These are phyloP conservation scores for Rubroshorea leprosula DNA, from an alignment of 345 rosid genomes.

Conservation along the genomic window DNA sequence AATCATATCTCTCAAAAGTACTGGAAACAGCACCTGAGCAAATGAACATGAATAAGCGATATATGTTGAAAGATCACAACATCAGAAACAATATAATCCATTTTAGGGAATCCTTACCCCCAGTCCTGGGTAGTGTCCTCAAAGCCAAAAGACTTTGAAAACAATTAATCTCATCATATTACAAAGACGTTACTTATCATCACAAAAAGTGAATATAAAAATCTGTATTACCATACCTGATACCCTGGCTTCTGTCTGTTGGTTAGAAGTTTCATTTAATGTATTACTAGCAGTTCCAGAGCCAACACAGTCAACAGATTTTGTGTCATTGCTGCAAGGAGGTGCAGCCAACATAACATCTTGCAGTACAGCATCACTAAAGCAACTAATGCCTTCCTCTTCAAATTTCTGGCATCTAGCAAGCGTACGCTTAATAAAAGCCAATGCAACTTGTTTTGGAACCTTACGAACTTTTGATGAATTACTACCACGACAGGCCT, in stretches of 20 bases:
- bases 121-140: too few species aligned
- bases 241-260: slow-evolving; percentile 69
- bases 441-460: slow-evolving; percentile 69
- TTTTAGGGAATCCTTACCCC: too few species aligned
- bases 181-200: too few species aligned
- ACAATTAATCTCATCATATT: too few species aligned
- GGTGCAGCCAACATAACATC: slow-evolving; percentile 63
- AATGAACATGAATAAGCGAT: neutral
- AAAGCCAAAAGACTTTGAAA: too few species aligned
- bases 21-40: slow-evolving; percentile 67
- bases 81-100: too few species aligned
- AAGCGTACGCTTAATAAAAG: slow-evolving; percentile 68
- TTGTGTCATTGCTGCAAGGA: slow-evolving; percentile 59
- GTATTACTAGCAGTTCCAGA: slow-evolving; percentile 96
- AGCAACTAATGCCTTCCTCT: slow-evolving; percentile 77
- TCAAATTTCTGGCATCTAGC: slow-evolving; percentile 67
- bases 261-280: slow-evolving; percentile 60
- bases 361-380: slow-evolving; percentile 63
- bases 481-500: slow-evolving; percentile 83
- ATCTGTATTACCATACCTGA: slow-evolving; percentile 47
- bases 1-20: slow-evolving; percentile 33
- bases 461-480: slow-evolving; percentile 66
- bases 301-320: slow-evolving; percentile 83
- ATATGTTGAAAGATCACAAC: too few species aligned
- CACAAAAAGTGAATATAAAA: too few species aligned